Evolutionary conservation across 2,329 filamentous ascomycete genomes (phyloP).

Genomic region (Cytospora piceae): DNA sequence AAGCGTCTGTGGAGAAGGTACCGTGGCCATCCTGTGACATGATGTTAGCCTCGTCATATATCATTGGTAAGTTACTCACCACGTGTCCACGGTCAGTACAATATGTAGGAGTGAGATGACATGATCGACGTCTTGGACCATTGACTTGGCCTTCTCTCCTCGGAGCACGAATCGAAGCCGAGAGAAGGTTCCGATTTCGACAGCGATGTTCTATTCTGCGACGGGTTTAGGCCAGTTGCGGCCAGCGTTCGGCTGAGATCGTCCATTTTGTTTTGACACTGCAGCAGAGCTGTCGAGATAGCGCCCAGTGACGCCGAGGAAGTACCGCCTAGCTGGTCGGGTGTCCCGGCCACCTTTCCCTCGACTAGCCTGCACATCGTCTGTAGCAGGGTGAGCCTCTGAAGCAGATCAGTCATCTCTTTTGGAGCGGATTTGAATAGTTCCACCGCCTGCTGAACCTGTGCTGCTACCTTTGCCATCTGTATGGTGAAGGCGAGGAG

Average conservation of each 20-base stretch:
- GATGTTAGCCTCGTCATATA: background rate
- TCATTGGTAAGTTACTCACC: background rate
- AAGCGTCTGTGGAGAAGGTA: background rate
- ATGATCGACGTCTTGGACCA: background rate
- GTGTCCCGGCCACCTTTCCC: background rate
- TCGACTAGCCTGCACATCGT: background rate
- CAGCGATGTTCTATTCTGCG: background rate
- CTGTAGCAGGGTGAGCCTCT: conserved; percentile 2
- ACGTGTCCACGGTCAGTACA: background rate
- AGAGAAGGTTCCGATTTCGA: background rate
- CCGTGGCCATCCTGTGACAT: background rate
- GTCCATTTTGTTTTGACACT: background rate
- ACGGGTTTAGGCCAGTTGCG: background rate
- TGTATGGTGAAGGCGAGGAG: conserved; percentile 3
- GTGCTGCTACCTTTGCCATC: background rate
- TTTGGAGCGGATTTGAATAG: background rate
- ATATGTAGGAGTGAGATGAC: background rate
- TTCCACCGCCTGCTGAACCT: background rate
- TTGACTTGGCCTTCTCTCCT: background rate
- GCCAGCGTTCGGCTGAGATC: background rate
- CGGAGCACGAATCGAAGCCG: conserved; percentile 10
- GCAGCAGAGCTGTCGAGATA: background rate
- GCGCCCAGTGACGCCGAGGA: background rate
- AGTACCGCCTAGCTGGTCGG: background rate
- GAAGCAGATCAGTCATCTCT: background rate